These are phyloP conservation scores for Echeveria elegans DNA, from an alignment of 164 flowering plant species.

Conservation along the genomic window DNA sequence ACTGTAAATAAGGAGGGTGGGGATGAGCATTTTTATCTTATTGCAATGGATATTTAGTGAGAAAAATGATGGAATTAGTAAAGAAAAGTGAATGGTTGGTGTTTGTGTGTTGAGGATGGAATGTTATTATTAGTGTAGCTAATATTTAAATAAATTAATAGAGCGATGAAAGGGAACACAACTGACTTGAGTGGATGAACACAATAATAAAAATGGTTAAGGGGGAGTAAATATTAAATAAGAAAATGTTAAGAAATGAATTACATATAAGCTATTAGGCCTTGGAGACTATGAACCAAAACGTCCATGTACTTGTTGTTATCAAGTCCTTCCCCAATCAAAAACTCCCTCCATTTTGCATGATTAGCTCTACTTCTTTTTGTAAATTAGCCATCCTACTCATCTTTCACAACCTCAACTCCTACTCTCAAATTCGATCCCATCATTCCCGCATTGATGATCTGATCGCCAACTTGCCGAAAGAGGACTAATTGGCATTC, in stretches of 20 bases:
- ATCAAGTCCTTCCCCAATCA: conserved; percentile 19
- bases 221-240: too few relatives aligned
- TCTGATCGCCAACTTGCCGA: conserved; percentile 35
- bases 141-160: too few relatives aligned
- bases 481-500: conserved; percentile 39
- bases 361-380: conserved; percentile 27
- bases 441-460: conserved; percentile 34
- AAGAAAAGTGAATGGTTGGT: too few relatives aligned
- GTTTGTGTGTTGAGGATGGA: too few relatives aligned
- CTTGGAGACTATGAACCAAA: conserved; percentile 21
- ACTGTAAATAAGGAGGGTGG: too few relatives aligned
- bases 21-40: too few relatives aligned
- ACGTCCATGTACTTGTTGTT: conserved; percentile 21
- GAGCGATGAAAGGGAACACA: too few relatives aligned
- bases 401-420: conserved; percentile 40
- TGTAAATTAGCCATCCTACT: conserved; percentile 35
- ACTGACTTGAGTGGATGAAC: too few relatives aligned
- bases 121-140: too few relatives aligned
- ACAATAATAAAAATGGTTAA: too few relatives aligned
- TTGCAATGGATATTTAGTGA: too few relatives aligned
- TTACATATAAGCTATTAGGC: background rate
- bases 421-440: conserved; percentile 28
- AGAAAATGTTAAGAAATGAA: background rate
- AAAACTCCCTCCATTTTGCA: conserved; percentile 23
- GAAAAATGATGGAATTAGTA: too few relatives aligned